Percentiles rank a stretch among this genome's conserved stretches.
Conservation (phyloP, 345 rosid species). For the Salix dunnii region DNA sequence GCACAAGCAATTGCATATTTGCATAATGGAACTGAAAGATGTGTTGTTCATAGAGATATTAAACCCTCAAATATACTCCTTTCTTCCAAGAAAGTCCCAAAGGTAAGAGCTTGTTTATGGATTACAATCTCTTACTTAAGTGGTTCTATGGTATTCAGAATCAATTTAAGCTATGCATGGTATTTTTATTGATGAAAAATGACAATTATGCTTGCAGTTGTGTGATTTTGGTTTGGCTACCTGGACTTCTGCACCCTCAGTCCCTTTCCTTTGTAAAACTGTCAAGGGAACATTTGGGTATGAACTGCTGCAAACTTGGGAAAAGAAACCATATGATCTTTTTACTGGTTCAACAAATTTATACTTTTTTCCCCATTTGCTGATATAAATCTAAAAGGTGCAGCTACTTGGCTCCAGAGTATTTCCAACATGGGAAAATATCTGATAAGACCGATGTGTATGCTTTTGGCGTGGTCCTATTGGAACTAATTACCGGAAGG, state of each 20-base stretch:
- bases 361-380: not conserved
- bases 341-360: not conserved
- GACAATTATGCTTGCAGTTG: slow-evolving; percentile 42
- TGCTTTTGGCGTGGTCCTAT: slow-evolving; percentile 87
- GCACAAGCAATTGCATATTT: slow-evolving; percentile 76
- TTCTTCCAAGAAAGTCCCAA: slow-evolving; percentile 75
- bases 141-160: not conserved
- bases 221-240: slow-evolving; percentile 95
- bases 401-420: slow-evolving; percentile 94
- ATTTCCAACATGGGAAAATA: slow-evolving; percentile 95
- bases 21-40: slow-evolving; percentile 80
- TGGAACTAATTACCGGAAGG: slow-evolving; percentile 81
- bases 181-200: not conserved
- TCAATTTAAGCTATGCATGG: not conserved
- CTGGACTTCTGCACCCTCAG: slow-evolving; percentile 91
- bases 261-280: slow-evolving; percentile 89
- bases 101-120: slow-evolving; percentile 34
- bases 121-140: not conserved
- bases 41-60: slow-evolving; percentile 92
- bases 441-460: slow-evolving; percentile 92
- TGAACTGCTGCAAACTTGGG: not conserved
- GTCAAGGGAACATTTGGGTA: slow-evolving; percentile 99
- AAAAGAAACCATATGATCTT: not conserved
- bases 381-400: slow-evolving; percentile 7
- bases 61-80: slow-evolving; percentile 94